phyloP scores from a whole-genome alignment of 1,284 basidiomycete genomes.

The Earliella scabrosa region DNA sequence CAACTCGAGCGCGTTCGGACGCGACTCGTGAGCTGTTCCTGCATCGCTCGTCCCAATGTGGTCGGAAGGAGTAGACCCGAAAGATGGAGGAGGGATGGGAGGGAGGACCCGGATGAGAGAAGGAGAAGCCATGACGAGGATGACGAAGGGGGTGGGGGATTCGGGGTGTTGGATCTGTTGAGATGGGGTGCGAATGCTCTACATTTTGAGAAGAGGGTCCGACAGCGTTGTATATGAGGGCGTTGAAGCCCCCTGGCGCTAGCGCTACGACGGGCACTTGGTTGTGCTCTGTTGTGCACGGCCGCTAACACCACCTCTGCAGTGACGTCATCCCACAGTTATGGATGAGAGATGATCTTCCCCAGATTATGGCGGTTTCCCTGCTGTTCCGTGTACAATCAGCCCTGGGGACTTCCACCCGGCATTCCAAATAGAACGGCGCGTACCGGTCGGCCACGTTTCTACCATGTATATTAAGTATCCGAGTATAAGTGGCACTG shows the following conservation, averaged over 20 bases:
- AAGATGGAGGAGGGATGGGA: neutral
- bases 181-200: neutral
- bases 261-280: neutral
- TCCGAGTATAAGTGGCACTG: too few species aligned
- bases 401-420: neutral
- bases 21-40: neutral
- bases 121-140: neutral
- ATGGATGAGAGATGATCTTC: neutral
- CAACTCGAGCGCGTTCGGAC: neutral
- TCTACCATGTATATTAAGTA: too few species aligned
- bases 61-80: neutral
- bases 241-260: neutral
- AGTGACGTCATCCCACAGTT: neutral
- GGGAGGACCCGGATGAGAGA: neutral
- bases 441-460: neutral
- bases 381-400: neutral
- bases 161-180: neutral
- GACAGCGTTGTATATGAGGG: neutral
- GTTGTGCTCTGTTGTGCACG: neutral
- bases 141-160: slow-evolving; percentile 1
- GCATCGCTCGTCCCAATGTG: neutral
- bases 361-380: neutral
- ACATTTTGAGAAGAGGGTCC: neutral
- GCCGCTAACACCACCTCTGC: neutral
- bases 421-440: neutral